Conservation (phyloP, 805 yeast species). For the Blastobotrys terrestris region DNA sequence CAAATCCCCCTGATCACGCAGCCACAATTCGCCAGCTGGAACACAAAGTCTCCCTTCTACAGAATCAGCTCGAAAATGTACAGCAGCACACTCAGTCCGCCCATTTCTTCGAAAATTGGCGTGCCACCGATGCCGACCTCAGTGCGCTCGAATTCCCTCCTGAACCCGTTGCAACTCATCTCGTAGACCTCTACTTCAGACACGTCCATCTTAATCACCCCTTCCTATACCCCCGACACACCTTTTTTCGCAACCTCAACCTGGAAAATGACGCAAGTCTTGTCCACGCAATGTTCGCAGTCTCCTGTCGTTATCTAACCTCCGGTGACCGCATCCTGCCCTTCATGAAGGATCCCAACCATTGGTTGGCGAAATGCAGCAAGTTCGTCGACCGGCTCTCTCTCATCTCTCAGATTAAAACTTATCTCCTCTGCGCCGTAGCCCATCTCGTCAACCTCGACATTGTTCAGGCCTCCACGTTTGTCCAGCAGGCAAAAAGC, state of each 20-base stretch:
- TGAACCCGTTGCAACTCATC: neutral
- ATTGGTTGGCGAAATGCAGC: slow-evolving; percentile 2
- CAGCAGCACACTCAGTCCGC: neutral
- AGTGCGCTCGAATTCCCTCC: slow-evolving; percentile 4
- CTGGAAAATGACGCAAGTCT: slow-evolving; percentile 2
- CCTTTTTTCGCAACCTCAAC: slow-evolving; percentile 2
- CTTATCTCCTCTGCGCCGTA: neutral
- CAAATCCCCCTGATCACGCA: neutral
- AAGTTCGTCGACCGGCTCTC: slow-evolving; percentile 1
- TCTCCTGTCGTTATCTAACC: slow-evolving; percentile 5
- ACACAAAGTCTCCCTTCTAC: neutral
- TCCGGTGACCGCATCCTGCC: neutral
- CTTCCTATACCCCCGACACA: slow-evolving; percentile 3
- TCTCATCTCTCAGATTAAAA: neutral
- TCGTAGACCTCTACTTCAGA: slow-evolving; percentile 3
- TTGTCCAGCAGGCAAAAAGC: neutral
- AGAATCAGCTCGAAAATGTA: neutral
- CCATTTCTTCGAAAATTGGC: neutral
- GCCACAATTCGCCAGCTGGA: neutral
- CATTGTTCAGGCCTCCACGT: neutral
- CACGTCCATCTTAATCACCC: slow-evolving; percentile 7
- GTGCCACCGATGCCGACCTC: slow-evolving; percentile 1
- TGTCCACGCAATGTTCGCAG: slow-evolving; percentile 8
- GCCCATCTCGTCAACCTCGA: slow-evolving; percentile 1
- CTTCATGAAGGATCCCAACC: slow-evolving; percentile 3